A percentile compares a stretch with the other conserved stretches of the same genome.
Evolutionary conservation across 441 rosid genomes (phyloP).

Genomic region (Eruca vesicaria): DNA sequence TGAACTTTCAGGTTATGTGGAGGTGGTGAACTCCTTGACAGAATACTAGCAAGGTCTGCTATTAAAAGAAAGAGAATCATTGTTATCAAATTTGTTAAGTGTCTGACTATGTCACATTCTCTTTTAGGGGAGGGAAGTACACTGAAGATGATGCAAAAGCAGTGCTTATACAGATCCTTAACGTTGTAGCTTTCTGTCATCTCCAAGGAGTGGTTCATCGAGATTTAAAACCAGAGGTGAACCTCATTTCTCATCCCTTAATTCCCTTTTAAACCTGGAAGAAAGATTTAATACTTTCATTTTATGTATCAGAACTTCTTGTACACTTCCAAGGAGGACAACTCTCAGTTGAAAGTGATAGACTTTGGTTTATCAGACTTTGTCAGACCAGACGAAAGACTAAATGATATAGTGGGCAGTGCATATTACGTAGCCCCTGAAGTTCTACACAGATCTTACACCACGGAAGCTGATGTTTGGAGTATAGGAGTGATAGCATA

Average conservation of each 20-base stretch:
- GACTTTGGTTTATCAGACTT: slow-evolving; percentile 93
- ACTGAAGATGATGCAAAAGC: slow-evolving; percentile 92
- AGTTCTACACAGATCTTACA: slow-evolving; percentile 90
- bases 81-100: neutral
- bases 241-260: slow-evolving; percentile 1
- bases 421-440: slow-evolving; percentile 98
- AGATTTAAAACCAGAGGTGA: slow-evolving; percentile 98
- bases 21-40: slow-evolving; percentile 98
- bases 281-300: neutral
- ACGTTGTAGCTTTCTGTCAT: slow-evolving; percentile 86
- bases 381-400: slow-evolving; percentile 94
- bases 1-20: slow-evolving; percentile 81
- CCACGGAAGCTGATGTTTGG: slow-evolving; percentile 98
- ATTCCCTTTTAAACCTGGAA: neutral
- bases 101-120: slow-evolving; percentile 32
- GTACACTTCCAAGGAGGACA: slow-evolving; percentile 78
- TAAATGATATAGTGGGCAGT: slow-evolving; percentile 98
- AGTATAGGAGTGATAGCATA: slow-evolving; percentile 94
- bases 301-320: slow-evolving; percentile 81
- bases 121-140: slow-evolving; percentile 87
- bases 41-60: slow-evolving; percentile 82
- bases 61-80: neutral
- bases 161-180: slow-evolving; percentile 83
- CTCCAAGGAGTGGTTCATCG: slow-evolving; percentile 96
- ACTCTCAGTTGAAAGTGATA: slow-evolving; percentile 78